Conservation (phyloP, 148 eudicot species). For the Silene uniflora region DNA sequence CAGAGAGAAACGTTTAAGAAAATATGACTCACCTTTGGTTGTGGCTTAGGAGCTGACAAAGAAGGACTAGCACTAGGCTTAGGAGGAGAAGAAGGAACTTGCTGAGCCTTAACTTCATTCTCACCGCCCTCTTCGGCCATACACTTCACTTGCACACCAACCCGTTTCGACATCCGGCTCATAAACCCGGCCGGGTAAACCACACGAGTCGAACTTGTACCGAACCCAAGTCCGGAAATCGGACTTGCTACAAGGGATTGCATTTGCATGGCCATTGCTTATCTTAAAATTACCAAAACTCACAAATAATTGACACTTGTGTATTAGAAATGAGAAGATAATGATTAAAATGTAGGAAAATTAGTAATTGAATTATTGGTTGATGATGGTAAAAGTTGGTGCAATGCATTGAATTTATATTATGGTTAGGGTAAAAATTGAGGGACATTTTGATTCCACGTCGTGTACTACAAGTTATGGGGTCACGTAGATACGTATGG, state of each 20-base stretch:
- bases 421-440: not conserved
- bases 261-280: conserved; percentile 23
- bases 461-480: not conserved
- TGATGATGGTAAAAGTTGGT: not conserved
- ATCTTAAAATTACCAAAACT: too few relatives aligned
- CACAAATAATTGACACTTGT: too few relatives aligned
- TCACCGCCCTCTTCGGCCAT: conserved; percentile 30
- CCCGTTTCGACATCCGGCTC: conserved; percentile 22
- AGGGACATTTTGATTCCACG: conserved; percentile 24
- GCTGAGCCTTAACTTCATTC: not conserved
- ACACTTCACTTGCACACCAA: conserved; percentile 25
- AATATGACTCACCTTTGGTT: conserved; percentile 22
- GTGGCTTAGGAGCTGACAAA: conserved; percentile 15
- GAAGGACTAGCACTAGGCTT: not conserved
- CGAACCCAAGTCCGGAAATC: not conserved
- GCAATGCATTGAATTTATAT: conserved; percentile 10
- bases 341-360: too few relatives aligned
- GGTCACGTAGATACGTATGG: conserved; percentile 11
- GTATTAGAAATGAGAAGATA: too few relatives aligned
- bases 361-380: not conserved
- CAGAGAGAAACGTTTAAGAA: too few relatives aligned
- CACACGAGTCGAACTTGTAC: conserved; percentile 11
- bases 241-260: conserved; percentile 34
- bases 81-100: not conserved
- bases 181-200: not conserved